A percentile compares a stretch with the other conserved stretches of the same genome.
Evolutionary conservation across 2,329 filamentous ascomycete genomes (phyloP).

Genomic region (Colletotrichum lentis): DNA sequence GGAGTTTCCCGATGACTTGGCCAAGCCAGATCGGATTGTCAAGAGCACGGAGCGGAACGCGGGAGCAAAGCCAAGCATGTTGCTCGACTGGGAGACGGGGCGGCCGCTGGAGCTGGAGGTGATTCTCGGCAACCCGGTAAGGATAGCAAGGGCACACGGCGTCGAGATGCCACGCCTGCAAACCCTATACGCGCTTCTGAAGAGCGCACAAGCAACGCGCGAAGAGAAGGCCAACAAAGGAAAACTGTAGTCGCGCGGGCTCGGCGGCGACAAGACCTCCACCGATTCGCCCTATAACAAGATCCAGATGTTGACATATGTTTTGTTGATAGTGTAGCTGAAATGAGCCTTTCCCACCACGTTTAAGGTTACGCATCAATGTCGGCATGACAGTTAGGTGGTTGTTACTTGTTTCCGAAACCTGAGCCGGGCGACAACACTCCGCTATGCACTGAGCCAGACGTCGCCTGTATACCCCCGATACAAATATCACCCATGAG

Average conservation of each 20-base stretch:
- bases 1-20: conserved; percentile 67
- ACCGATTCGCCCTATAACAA: no score
- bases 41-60: conserved; percentile 69
- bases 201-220: conserved; percentile 66
- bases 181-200: conserved; percentile 71
- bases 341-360: background rate
- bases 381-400: background rate
- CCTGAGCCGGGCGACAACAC: background rate
- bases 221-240: conserved; percentile 46
- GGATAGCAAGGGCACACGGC: conserved; percentile 68
- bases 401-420: background rate
- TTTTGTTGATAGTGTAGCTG: background rate
- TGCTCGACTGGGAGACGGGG: conserved; percentile 73
- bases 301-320: no score
- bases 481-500: background rate
- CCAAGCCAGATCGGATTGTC: conserved; percentile 69
- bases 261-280: background rate
- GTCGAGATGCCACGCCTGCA: conserved; percentile 73
- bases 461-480: background rate
- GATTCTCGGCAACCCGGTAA: conserved; percentile 74
- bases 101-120: conserved; percentile 75
- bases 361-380: background rate
- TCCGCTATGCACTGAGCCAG: no score
- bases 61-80: conserved; percentile 72
- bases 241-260: conserved; percentile 48